These are phyloP conservation scores for Dalbergia cochinchinensis DNA, from an alignment of 306 rosid genomes.

Conservation along the genomic window DNA sequence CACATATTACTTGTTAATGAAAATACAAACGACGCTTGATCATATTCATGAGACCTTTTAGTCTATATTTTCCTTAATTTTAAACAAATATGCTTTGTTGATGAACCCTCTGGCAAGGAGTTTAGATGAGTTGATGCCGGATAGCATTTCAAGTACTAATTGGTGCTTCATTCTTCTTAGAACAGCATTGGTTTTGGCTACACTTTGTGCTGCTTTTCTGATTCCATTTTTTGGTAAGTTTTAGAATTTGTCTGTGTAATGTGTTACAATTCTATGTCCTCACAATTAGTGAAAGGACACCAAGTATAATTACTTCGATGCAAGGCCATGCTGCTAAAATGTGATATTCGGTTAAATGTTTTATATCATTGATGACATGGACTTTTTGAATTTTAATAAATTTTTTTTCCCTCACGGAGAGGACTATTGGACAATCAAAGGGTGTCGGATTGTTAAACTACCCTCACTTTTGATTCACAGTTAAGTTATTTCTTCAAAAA, in stretches of 20 bases:
- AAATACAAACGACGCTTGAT: slow-evolving; percentile 31
- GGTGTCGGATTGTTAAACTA: background rate
- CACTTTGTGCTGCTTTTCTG: slow-evolving; percentile 74
- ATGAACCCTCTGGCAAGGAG: slow-evolving; percentile 89
- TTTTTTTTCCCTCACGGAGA: too few relatives aligned
- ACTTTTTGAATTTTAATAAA: too few relatives aligned
- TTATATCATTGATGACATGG: too few relatives aligned
- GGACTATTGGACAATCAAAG: background rate
- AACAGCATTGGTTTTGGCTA: slow-evolving; percentile 68
- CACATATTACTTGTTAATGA: slow-evolving; percentile 13
- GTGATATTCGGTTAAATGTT: too few relatives aligned
- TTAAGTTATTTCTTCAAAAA: background rate
- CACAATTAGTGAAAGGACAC: background rate
- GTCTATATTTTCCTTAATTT: slow-evolving; percentile 58
- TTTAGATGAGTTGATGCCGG: slow-evolving; percentile 80
- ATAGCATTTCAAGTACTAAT: slow-evolving; percentile 53
- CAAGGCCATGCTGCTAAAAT: background rate
- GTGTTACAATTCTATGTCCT: slow-evolving; percentile 21
- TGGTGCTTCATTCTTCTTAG: slow-evolving; percentile 74
- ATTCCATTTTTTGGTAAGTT: slow-evolving; percentile 83
- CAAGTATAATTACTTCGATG: background rate
- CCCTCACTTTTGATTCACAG: background rate
- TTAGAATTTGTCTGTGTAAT: slow-evolving; percentile 18
- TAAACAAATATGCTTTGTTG: slow-evolving; percentile 71
- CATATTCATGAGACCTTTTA: slow-evolving; percentile 14